Evolutionary conservation across 1,284 basidiomycete species (phyloP), one percentile per base, ranked within the genome.

Genomic region (Irpex lacteus): DNA sequence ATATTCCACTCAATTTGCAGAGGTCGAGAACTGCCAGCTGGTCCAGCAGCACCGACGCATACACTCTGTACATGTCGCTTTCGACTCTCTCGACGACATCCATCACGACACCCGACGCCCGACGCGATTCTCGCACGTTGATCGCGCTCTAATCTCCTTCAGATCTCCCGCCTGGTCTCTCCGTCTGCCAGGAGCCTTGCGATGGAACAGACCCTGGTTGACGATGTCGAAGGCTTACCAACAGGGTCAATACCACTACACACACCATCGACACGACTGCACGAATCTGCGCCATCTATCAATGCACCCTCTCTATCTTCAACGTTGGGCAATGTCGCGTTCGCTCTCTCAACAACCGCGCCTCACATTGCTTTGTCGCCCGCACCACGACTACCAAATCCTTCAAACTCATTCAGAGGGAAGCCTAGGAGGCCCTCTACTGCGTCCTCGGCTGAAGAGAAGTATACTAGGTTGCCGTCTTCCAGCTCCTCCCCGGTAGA

Each of bases 371-470:
- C 69, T 60, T 66, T 71, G 34, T 68, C 68, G 54, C 69, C 66
- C 59, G 60, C 62, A 36, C 68, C 64, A 61, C 70, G 66, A 63
- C 64, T 69, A 49, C 63, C 67, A 21, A 58, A 63, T 8, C 64
- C 63, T 34, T 56, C 58, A 18, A 66, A 60, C 60, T 63, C 63
- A 4, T 36, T 32, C 52, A 64, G 52, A 58, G 52, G 59, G 38
- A 66, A 65, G 40, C 59, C 61, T 13, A 65, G 72, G 49, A 78
- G 85, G 65, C 86, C 85, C 19, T 82, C 84, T 1, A 86, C 85
- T 11, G 74, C 74, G 19, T 74, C 73, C 38, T 72, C 72, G 7
- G 71, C 70, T 13, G 71, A 74, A 66, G 73, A 73, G 59, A 70
- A 70, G 66, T 65, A 61, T 55, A 62, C 61, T 19, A 64, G 69